Conservation (phyloP, 139 green algal genomes). For the Chlorella sp. region DNA sequence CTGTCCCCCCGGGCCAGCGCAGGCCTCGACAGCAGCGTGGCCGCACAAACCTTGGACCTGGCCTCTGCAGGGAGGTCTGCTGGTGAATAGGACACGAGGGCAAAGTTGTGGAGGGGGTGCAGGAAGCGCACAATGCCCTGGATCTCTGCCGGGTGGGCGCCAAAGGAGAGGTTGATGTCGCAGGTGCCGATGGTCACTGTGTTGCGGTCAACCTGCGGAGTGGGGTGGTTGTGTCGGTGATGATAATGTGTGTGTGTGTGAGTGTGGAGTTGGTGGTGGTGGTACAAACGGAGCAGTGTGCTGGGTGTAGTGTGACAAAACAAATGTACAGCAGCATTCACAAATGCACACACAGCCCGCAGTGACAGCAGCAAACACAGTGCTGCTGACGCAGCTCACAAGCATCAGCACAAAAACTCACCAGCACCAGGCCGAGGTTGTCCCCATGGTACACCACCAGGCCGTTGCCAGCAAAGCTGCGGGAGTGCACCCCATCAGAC, state of each 20-base stretch:
- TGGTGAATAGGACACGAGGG: constrained; percentile 63
- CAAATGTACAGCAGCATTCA: too few relatives aligned
- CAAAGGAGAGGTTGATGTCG: constrained; percentile 82
- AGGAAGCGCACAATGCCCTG: constrained; percentile 64
- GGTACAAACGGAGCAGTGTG: too few relatives aligned
- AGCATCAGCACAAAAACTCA: too few relatives aligned
- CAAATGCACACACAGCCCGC: too few relatives aligned
- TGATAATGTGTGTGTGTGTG: too few relatives aligned
- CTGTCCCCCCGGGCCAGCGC: constrained; percentile 41
- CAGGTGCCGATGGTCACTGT: constrained; percentile 67
- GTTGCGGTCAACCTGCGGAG: constrained; percentile 84
- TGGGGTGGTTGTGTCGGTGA: too few relatives aligned
- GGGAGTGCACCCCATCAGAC: constrained; percentile 79
- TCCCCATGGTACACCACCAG: constrained; percentile 55
- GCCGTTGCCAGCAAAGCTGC: constrained; percentile 50
- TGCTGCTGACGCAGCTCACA: too few relatives aligned
- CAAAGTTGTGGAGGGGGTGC: constrained; percentile 85
- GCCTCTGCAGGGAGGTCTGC: constrained; percentile 52
- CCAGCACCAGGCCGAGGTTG: constrained; percentile 38
- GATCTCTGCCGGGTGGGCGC: constrained; percentile 75
- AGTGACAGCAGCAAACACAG: too few relatives aligned
- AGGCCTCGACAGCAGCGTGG: constrained; percentile 26
- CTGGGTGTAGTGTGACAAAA: too few relatives aligned
- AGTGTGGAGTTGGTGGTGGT: too few relatives aligned
- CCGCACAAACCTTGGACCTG: constrained; percentile 24